Base-by-base conservation (phyloP, 1,284 basidiomycete genomes). In the Jaminaea rosea region DNA sequence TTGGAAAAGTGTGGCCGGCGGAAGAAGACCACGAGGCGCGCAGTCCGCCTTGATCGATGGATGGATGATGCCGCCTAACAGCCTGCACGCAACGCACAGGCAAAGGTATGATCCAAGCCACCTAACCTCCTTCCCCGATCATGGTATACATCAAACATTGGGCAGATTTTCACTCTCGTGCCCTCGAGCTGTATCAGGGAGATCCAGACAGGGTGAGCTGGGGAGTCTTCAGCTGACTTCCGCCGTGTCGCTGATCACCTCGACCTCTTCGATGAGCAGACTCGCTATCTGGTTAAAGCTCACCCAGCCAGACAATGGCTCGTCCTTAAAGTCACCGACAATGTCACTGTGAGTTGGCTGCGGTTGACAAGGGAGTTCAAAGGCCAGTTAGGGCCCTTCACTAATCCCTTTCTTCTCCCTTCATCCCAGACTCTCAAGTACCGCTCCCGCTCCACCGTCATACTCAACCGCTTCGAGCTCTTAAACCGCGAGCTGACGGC, bases 401-500 rank as follows among this genome's bases (percentile, higher is more conserved):
- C 10, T 23, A 11, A 7, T 9, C 4, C 23, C 28, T 3, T 29
- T 46, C 15, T 4, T 4, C 46, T 46, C 15, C n/a, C 37, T 6
- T 19, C 37, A 15, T 27, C 10, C 5, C 51, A 60, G 28, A 60
- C 58, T 19, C 79, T 94, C 69, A 93, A 91, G 76, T 96, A 91
- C 80, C 88, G 90, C 75, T 92, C 91, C 1, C 83, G 85, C 64
- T 92, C 88, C 1, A 87, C 87, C 42, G 84, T 92, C 71, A 90
- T 89, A 76, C 82, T 96, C 60, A 92, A 93, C 78, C 84, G 91
- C 60, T 93, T 96, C 76, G 91, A 96, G 75, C 80, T 84, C 4
- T 80, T 96, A 61, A 94, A 91, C 73, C 80, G 86, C 48, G 80
- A 83, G 5, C 77, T 90, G 50, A 86, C 86, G 78, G 81, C 83